Percentiles rank a stretch among this genome's conserved stretches.
phyloP scores from a whole-genome alignment of 352 stramenopile species.

The Pythium phragmiticola region DNA sequence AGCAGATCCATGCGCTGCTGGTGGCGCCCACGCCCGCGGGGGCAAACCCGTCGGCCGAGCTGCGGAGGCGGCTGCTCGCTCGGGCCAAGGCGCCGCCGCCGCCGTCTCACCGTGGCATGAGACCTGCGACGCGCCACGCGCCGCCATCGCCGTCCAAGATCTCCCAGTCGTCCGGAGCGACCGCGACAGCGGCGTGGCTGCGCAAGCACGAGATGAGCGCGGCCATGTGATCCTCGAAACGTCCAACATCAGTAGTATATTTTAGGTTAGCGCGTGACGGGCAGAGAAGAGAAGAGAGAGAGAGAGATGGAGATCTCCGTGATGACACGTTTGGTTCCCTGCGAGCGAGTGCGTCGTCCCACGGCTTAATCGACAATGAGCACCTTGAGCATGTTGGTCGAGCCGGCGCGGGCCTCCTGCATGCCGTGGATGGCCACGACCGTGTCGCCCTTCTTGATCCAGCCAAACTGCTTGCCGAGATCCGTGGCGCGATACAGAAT shows the following conservation, averaged over 20 bases:
- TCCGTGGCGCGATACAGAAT: slow-evolving; percentile 89
- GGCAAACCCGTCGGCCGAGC: slow-evolving; percentile 8
- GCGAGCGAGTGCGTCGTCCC: neutral
- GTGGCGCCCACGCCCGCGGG: neutral
- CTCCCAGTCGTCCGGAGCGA: neutral
- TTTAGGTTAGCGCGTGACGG: slow-evolving; percentile 6
- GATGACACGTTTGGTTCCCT: neutral
- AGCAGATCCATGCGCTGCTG: slow-evolving; percentile 18
- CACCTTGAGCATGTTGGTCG: slow-evolving; percentile 92
- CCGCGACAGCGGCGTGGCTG: slow-evolving; percentile 1
- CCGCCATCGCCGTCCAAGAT: neutral
- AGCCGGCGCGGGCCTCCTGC: slow-evolving; percentile 84
- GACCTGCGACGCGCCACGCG: neutral
- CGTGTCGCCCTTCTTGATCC: slow-evolving; percentile 85
- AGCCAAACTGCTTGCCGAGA: slow-evolving; percentile 84
- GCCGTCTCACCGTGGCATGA: neutral
- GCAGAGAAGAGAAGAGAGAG: neutral
- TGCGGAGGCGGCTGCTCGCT: slow-evolving; percentile 21
- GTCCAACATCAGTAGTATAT: slow-evolving; percentile 15
- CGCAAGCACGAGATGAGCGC: slow-evolving; percentile 28
- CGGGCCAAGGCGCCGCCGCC: slow-evolving; percentile 3
- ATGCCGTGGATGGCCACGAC: slow-evolving; percentile 90
- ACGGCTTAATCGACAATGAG: slow-evolving; percentile 77
- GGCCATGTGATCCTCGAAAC: slow-evolving; percentile 13
- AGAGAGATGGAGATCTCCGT: neutral